Evolutionary conservation across 2,329 filamentous ascomycete species (phyloP).

Genomic region (Neocucurbitaria cava): DNA sequence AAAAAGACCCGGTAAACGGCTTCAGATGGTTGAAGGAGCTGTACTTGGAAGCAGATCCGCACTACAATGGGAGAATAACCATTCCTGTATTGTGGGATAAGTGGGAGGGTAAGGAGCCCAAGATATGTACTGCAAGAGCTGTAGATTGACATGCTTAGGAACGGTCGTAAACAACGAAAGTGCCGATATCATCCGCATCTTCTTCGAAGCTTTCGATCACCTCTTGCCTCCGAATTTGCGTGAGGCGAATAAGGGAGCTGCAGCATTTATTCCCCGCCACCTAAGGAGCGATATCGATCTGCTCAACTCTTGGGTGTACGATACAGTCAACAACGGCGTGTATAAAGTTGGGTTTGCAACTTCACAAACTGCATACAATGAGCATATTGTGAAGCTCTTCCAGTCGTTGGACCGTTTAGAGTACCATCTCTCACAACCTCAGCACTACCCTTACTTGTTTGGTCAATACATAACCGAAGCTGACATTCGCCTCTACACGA

Average conservation of each 20-base stretch:
- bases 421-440: constrained; percentile 64
- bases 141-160: constrained; percentile 22
- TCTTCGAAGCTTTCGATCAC: constrained; percentile 42
- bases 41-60: constrained; percentile 72
- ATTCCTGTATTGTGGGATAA: constrained; percentile 80
- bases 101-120: constrained; percentile 52
- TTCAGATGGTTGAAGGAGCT: constrained; percentile 62
- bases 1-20: constrained; percentile 38
- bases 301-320: constrained; percentile 82
- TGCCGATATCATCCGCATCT: constrained; percentile 43
- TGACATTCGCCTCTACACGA: constrained; percentile 59
- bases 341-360: constrained; percentile 79
- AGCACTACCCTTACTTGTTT: constrained; percentile 72
- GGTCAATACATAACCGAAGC: constrained; percentile 64
- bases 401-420: constrained; percentile 78
- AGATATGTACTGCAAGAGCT: neutral
- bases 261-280: constrained; percentile 72
- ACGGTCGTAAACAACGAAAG: constrained; percentile 47
- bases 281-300: constrained; percentile 76
- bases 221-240: constrained; percentile 57
- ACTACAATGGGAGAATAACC: constrained; percentile 67
- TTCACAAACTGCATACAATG: constrained; percentile 81
- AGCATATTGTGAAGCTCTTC: constrained; percentile 75
- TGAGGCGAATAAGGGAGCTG: constrained; percentile 57
- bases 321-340: constrained; percentile 61